These are phyloP conservation scores for Begonia loranthoides DNA, from an alignment of 306 rosid genomes.

Conservation along the genomic window DNA sequence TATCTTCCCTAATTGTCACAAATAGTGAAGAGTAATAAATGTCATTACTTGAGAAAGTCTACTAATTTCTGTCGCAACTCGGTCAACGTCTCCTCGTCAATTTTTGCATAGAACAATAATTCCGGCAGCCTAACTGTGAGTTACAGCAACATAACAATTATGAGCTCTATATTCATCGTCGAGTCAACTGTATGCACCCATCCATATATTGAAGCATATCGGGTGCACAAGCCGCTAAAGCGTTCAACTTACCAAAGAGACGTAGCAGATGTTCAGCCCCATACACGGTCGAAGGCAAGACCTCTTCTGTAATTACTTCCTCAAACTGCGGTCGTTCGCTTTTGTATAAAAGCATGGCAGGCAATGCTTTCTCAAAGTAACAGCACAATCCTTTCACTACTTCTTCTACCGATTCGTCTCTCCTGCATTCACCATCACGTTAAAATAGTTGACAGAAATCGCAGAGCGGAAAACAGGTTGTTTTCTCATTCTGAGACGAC, in stretches of 20 bases:
- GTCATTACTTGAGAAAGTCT: slow-evolving; percentile 63
- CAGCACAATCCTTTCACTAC: slow-evolving; percentile 50
- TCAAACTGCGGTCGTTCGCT: slow-evolving; percentile 64
- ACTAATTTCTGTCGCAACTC: slow-evolving; percentile 41
- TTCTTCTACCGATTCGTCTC: slow-evolving; percentile 42
- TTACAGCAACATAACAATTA: slow-evolving; percentile 7
- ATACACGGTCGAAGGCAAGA: slow-evolving; percentile 53
- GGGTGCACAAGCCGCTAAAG: too few species aligned
- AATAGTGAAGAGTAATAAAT: slow-evolving; percentile 6
- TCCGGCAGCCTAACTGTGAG: slow-evolving; percentile 79
- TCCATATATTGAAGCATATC: too few species aligned
- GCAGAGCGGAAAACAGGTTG: too few species aligned
- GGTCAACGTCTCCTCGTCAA: slow-evolving; percentile 49
- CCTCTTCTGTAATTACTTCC: slow-evolving; percentile 35
- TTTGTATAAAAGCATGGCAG: slow-evolving; percentile 59
- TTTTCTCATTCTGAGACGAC: too few species aligned
- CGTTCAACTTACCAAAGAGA: slow-evolving; percentile 44
- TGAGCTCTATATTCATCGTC: too few species aligned
- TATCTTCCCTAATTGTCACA: background rate
- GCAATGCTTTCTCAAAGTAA: slow-evolving; percentile 85
- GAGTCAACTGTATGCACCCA: too few species aligned
- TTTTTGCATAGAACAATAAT: slow-evolving; percentile 42
- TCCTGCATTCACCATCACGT: slow-evolving; percentile 29
- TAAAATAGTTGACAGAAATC: background rate
- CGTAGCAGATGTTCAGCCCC: slow-evolving; percentile 94